A percentile compares a stretch with the other conserved stretches of the same genome.
These are phyloP conservation scores for Limtongozyma cylindracea DNA, from an alignment of 805 yeast genomes.

Conservation along the genomic window DNA sequence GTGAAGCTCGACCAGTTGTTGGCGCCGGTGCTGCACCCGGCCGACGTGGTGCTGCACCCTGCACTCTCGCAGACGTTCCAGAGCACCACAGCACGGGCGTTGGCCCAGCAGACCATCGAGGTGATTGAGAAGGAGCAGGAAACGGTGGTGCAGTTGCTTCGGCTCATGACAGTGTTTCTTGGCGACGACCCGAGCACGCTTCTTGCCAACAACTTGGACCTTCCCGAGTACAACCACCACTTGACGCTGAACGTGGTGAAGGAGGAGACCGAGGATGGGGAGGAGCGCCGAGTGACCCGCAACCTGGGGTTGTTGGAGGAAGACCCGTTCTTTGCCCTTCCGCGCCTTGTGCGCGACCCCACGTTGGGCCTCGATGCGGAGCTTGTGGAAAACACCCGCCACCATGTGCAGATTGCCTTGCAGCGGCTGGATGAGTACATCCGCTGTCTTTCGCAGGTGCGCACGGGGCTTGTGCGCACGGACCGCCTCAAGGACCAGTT, in stretches of 20 bases:
- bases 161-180: conserved; percentile 50
- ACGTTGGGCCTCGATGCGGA: conserved; percentile 50
- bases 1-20: conserved; percentile 20
- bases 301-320: too few species aligned
- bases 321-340: conserved; percentile 30
- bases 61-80: conserved; percentile 44
- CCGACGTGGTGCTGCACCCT: conserved; percentile 51
- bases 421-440: conserved; percentile 56
- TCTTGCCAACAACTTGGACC: conserved; percentile 33
- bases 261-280: conserved; percentile 24
- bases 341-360: conserved; percentile 10
- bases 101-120: conserved; percentile 54
- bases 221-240: conserved; percentile 50
- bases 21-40: conserved; percentile 59
- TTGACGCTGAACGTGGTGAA: too few species aligned
- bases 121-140: conserved; percentile 63
- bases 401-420: conserved; percentile 16
- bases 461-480: conserved; percentile 58
- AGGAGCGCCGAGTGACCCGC: conserved; percentile 19
- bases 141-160: conserved; percentile 44
- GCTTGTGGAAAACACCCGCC: conserved; percentile 12
- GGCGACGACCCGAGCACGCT: conserved; percentile 68
- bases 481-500: conserved; percentile 49
- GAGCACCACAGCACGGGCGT: too few species aligned
- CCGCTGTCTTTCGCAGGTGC: conserved; percentile 44